A percentile compares a stretch with the other conserved stretches of the same genome.
Conservation (phyloP, 2,329 filamentous ascomycete genomes). For the Magnaporthiopsis incrustans region DNA sequence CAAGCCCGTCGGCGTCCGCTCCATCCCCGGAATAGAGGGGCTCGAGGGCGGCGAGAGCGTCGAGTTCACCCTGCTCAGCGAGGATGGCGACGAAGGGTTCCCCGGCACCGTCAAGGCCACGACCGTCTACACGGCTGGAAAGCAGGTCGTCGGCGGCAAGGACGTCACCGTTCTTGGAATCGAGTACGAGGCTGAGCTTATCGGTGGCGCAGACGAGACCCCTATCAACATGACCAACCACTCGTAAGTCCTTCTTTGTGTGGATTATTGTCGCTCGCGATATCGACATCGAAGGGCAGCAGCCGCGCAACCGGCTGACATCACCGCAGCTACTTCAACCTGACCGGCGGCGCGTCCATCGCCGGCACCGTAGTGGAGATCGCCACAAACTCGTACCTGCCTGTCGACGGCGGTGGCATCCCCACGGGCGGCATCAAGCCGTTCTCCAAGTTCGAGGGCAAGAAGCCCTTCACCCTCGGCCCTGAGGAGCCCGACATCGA, state of each 20-base stretch:
- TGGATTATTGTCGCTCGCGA: too few species aligned
- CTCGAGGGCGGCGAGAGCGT: conserved; percentile 57
- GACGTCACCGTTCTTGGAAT: conserved; percentile 68
- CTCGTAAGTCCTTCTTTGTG: conserved; percentile 46
- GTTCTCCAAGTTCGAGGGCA: conserved; percentile 57
- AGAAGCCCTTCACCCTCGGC: conserved; percentile 65
- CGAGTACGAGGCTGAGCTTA: conserved; percentile 82
- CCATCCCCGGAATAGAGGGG: conserved; percentile 41
- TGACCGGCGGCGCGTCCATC: conserved; percentile 43
- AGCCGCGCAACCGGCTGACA: background rate
- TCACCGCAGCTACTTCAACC: conserved; percentile 56
- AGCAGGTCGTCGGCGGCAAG: conserved; percentile 49
- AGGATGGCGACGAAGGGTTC: conserved; percentile 82
- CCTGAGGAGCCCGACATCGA: conserved; percentile 68
- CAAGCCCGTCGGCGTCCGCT: conserved; percentile 42
- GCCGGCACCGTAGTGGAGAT: conserved; percentile 60
- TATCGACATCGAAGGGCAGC: too few species aligned
- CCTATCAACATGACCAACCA: conserved; percentile 93
- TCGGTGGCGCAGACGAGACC: conserved; percentile 78
- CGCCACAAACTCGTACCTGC: conserved; percentile 56
- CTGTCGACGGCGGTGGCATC: conserved; percentile 65
- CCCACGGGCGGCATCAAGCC: conserved; percentile 59
- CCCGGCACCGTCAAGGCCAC: conserved; percentile 74
- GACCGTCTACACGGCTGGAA: conserved; percentile 71
- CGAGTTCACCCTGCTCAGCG: conserved; percentile 57